These are phyloP conservation scores for Halteria grandinella DNA, from an alignment of 73 alveolate species.

Conservation along the genomic window DNA sequence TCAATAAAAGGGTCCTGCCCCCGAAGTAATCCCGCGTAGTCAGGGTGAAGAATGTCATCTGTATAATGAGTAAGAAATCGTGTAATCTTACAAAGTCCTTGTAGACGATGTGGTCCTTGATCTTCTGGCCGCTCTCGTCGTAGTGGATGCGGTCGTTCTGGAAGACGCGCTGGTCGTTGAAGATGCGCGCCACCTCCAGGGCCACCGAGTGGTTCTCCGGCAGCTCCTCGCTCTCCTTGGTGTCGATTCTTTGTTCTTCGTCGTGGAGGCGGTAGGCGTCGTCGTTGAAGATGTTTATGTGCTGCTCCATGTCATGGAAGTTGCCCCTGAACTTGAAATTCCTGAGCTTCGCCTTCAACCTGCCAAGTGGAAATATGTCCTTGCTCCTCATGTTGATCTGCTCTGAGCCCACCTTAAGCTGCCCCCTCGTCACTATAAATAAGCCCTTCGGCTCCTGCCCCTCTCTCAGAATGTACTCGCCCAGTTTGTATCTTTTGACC, in stretches of 20 bases:
- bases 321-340: slow-evolving; percentile 21
- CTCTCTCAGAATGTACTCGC: slow-evolving; percentile 65
- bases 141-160: slow-evolving; percentile 48
- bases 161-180: slow-evolving; percentile 34
- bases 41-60: slow-evolving; percentile 52
- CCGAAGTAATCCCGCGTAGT: slow-evolving; percentile 44
- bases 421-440: slow-evolving; percentile 40
- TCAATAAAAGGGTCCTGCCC: too few relatives aligned
- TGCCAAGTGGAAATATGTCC: too few relatives aligned
- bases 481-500: slow-evolving; percentile 38
- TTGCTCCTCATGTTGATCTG: slow-evolving; percentile 44
- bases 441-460: slow-evolving; percentile 66
- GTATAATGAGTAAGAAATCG: too few relatives aligned
- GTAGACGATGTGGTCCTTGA: slow-evolving; percentile 57
- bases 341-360: not conserved
- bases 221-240: not conserved
- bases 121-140: slow-evolving; percentile 49
- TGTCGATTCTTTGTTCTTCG: not conserved
- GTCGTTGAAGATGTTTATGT: not conserved
- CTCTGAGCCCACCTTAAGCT: slow-evolving; percentile 63
- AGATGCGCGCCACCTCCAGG: not conserved
- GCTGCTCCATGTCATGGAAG: slow-evolving; percentile 21
- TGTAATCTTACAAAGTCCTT: too few relatives aligned
- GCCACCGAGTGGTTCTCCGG: not conserved
- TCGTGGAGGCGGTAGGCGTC: not conserved